Evolutionary conservation across 768 basidiomycete species (phyloP).

Genomic region (Panaeolus papilionaceus): DNA sequence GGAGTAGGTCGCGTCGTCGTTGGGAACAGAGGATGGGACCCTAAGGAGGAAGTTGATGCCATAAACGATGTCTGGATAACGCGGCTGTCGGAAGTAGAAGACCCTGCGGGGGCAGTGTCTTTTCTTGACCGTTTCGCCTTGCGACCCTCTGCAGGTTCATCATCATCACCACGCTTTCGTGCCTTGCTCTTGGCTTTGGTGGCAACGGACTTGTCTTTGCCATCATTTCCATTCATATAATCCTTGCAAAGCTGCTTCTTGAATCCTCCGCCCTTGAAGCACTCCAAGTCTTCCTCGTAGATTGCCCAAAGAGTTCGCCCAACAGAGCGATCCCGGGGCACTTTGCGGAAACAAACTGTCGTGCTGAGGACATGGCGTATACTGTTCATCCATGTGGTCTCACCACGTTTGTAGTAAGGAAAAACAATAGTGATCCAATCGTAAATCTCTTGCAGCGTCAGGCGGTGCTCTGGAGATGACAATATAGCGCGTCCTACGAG

Average conservation of each 20-base stretch:
- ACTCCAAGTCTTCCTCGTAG: conserved; percentile 79
- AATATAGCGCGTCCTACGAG: conserved; percentile 95
- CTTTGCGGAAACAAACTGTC: conserved; percentile 89
- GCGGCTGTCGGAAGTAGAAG: conserved; percentile 27
- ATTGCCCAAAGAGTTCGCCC: conserved; percentile 92
- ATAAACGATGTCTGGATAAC: conserved; percentile 32
- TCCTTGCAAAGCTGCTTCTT: conserved; percentile 66
- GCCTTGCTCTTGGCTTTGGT: conserved; percentile 40
- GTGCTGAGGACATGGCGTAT: conserved; percentile 97
- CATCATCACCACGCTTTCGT: conserved; percentile 45
- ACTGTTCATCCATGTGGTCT: conserved; percentile 98
- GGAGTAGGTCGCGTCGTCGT: conserved; percentile 57
- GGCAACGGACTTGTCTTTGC: conserved; percentile 38
- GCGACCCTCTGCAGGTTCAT: conserved; percentile 42
- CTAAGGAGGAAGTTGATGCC: conserved; percentile 31
- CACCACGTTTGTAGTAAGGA: conserved; percentile 91
- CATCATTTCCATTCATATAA: conserved; percentile 42
- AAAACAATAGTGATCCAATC: conserved; percentile 94
- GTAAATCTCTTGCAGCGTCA: conserved; percentile 96
- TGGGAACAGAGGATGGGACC: conserved; percentile 53
- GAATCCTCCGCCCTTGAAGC: conserved; percentile 86
- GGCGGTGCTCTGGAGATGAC: conserved; percentile 80
- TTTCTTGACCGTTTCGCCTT: conserved; percentile 57
- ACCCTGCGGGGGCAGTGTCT: conserved; percentile 32
- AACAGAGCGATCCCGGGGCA: conserved; percentile 74